These are phyloP conservation scores for Zalaria obscura DNA, from an alignment of 2,329 filamentous ascomycete genomes.

Conservation along the genomic window DNA sequence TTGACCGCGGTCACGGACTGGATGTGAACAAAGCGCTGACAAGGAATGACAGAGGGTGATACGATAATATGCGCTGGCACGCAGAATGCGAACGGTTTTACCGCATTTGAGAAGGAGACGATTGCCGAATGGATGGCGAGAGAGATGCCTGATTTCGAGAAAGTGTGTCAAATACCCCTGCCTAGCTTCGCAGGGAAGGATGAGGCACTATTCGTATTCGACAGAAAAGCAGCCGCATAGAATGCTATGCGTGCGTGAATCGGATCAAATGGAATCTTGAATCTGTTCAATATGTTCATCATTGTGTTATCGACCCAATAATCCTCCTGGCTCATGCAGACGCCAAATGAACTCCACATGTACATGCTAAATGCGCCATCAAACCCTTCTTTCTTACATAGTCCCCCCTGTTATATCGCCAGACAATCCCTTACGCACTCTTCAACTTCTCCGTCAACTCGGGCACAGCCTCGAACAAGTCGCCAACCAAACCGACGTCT, in stretches of 20 bases:
- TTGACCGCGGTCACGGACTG: conserved; percentile 30
- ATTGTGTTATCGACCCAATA: too few species aligned
- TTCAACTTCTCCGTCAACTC: conserved; percentile 94
- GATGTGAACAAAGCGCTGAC: not conserved
- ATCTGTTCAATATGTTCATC: too few species aligned
- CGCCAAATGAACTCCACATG: too few species aligned
- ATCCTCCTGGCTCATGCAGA: too few species aligned
- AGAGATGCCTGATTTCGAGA: conserved; percentile 42
- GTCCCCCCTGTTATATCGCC: not conserved
- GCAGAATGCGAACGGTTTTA: conserved; percentile 62
- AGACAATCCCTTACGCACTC: conserved; percentile 9
- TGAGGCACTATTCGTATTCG: conserved; percentile 57
- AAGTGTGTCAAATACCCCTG: conserved; percentile 49
- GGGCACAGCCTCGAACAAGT: conserved; percentile 85
- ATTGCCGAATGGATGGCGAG: conserved; percentile 53
- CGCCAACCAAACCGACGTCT: conserved; percentile 86
- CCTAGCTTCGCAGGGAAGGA: conserved; percentile 68
- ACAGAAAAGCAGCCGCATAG: conserved; percentile 15
- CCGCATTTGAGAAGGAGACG: conserved; percentile 48
- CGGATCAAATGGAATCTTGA: too few species aligned
- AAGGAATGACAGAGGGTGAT: conserved; percentile 30
- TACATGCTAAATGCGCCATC: too few species aligned
- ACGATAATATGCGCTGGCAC: conserved; percentile 60
- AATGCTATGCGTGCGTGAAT: not conserved
- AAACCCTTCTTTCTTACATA: too few species aligned